Conservation (phyloP, 768 basidiomycete species). For the Leccinum aurantiacum region DNA sequence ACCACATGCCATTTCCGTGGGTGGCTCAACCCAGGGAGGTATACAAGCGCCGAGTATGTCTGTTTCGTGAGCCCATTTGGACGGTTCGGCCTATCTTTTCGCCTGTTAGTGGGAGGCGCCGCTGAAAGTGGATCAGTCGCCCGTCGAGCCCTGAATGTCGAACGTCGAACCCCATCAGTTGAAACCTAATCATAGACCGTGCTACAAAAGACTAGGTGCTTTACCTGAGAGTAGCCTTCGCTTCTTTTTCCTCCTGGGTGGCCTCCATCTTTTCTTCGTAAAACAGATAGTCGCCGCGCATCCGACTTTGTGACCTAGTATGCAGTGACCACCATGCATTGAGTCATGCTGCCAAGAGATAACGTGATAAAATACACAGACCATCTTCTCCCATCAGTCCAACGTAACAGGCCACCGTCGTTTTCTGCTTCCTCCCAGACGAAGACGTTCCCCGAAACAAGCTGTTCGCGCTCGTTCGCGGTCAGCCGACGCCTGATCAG, state of each 20-base stretch:
- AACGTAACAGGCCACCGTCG: conserved; percentile 65
- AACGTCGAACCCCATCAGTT: conserved; percentile 1
- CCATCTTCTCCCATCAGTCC: conserved; percentile 85
- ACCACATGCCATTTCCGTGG: conserved; percentile 82
- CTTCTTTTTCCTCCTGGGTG: conserved; percentile 75
- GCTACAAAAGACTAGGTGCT: conserved; percentile 15
- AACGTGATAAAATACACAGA: conserved; percentile 25
- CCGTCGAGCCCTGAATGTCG: conserved; percentile 47
- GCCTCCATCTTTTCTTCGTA: conserved; percentile 84
- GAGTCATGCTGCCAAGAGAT: conserved; percentile 3
- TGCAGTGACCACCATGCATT: neutral
- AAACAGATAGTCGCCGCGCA: conserved; percentile 80
- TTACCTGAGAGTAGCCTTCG: conserved; percentile 76
- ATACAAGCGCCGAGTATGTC: conserved; percentile 77
- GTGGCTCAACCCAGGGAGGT: conserved; percentile 55
- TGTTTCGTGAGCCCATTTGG: conserved; percentile 84
- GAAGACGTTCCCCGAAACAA: conserved; percentile 73
- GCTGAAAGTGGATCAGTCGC: conserved; percentile 61
- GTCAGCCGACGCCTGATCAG: conserved; percentile 71
- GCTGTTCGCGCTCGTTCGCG: conserved; percentile 64
- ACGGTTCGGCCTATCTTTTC: conserved; percentile 77
- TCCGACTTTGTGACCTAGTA: conserved; percentile 84
- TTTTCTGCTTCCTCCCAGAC: conserved; percentile 85
- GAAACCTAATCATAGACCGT: conserved; percentile 1
- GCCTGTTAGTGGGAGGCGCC: conserved; percentile 58